phyloP scores from a whole-genome alignment of 2,329 filamentous ascomycete genomes.

The Ophiostoma sp. region DNA sequence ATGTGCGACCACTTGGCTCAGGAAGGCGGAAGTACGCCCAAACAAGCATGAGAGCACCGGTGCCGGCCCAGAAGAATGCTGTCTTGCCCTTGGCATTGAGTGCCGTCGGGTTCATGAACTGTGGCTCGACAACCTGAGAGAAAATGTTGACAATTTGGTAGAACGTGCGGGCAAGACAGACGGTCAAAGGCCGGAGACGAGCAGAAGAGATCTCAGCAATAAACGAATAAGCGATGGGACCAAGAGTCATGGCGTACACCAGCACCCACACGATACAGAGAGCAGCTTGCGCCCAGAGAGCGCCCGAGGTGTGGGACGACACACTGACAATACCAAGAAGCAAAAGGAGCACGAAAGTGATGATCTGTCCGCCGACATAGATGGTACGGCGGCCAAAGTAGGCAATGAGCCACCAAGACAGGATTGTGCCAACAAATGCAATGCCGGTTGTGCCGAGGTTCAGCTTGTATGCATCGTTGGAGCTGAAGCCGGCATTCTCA shows the following conservation, averaged over 20 bases:
- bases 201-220: slow-evolving; percentile 40
- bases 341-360: slow-evolving; percentile 28
- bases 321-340: slow-evolving; percentile 31
- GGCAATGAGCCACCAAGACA: slow-evolving; percentile 28
- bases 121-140: slow-evolving; percentile 36
- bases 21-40: slow-evolving; percentile 57
- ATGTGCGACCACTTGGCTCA: slow-evolving; percentile 50
- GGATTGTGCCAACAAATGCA: slow-evolving; percentile 26
- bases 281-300: slow-evolving; percentile 21
- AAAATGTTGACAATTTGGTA: slow-evolving; percentile 36
- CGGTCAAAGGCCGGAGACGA: slow-evolving; percentile 39
- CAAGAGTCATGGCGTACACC: slow-evolving; percentile 41
- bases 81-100: slow-evolving; percentile 52
- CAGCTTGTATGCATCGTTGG: slow-evolving; percentile 37
- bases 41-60: slow-evolving; percentile 47
- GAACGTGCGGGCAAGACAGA: slow-evolving; percentile 36
- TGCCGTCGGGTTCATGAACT: slow-evolving; percentile 42
- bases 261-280: slow-evolving; percentile 28
- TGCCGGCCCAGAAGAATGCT: slow-evolving; percentile 49
- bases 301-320: background rate
- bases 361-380: slow-evolving; percentile 26
- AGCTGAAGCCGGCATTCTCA: slow-evolving; percentile 35
- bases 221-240: slow-evolving; percentile 41
- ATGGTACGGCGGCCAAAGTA: slow-evolving; percentile 28
- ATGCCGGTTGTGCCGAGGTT: slow-evolving; percentile 39